Base-by-base conservation (phyloP, 768 basidiomycete species). In the Psilocybe tampanensis region DNA sequence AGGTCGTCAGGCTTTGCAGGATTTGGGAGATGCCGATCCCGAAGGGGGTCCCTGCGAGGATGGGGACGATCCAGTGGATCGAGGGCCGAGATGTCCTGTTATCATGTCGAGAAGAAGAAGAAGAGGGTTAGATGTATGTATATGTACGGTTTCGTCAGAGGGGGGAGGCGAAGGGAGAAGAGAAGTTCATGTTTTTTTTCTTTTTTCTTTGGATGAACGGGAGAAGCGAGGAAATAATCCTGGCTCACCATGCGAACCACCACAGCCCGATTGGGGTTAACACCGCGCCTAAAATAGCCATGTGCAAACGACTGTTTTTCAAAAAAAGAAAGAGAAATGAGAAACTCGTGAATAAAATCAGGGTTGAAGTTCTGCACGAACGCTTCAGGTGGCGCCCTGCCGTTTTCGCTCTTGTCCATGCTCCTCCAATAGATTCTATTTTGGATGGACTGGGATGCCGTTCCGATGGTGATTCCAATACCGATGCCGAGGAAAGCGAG, bases 401-500 rank as follows among this genome's bases (percentile, higher is more conserved):
- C 83, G 0, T 66, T 76, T 39, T 76, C 70, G 53, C 80, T 82
- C 50, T 70, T 68, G 33, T 76, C 73, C 74, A 84, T 80, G 17
- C 77, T 77, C 41, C 69, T 65, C 71, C 75, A 75, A 65, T 87
- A 88, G 55, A 82, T 67, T 58, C 70, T 74, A 63, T 84, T 81
- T 59, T 84, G 82, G 34, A 85, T 68, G 0, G 84, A 81, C 43
- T 84, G 80, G 6, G 82, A 72, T 6, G 68, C 68, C 17, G 80
- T 78, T 1, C 84, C 88, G 2, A 81, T 22, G 22, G 78, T 61
- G 44, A 84, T 80, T 0, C 86, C 86, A 8, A 85, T 60, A 0
- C 86, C 86, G 41, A 89, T 78, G 3, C 86, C 86, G 44, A 86
- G 74, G 68, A 88, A 89, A 0, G 86, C 82, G 12, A 88, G 76